phyloP scores from a whole-genome alignment of 1,284 basidiomycete genomes.

The Bondarzewia mesenterica region DNA sequence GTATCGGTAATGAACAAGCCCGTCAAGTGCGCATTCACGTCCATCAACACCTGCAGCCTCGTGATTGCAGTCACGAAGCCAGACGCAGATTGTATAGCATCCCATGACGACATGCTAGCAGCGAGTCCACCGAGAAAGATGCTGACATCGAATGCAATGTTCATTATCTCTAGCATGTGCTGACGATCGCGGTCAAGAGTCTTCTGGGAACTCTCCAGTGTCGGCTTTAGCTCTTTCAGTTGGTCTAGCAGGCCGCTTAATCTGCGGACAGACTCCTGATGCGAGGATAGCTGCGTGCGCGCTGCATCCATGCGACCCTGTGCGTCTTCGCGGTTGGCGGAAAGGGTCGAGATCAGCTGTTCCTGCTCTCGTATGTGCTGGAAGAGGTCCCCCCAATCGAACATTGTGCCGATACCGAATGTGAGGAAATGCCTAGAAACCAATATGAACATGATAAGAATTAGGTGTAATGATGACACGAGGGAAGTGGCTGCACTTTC shows the following conservation, averaged over 20 bases:
- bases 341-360: background rate
- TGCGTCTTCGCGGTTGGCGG: background rate
- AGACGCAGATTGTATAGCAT: background rate
- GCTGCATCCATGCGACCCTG: background rate
- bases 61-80: background rate
- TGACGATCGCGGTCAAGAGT: background rate
- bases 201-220: background rate
- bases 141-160: background rate
- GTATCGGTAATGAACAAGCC: conserved; percentile 2
- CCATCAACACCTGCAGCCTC: conserved; percentile 2
- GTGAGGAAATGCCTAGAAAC: background rate
- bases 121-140: conserved; percentile 2
- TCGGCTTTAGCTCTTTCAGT: background rate
- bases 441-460: no score
- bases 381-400: background rate
- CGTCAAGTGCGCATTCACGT: background rate
- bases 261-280: background rate
- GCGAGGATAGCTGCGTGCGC: background rate
- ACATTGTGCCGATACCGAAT: background rate
- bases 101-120: background rate
- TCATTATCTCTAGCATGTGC: background rate
- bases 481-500: background rate
- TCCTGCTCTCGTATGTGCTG: background rate
- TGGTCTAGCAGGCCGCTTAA: background rate
- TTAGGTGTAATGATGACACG: background rate